phyloP scores from a whole-genome alignment of 768 basidiomycete genomes.

The Auricularia cornea region DNA sequence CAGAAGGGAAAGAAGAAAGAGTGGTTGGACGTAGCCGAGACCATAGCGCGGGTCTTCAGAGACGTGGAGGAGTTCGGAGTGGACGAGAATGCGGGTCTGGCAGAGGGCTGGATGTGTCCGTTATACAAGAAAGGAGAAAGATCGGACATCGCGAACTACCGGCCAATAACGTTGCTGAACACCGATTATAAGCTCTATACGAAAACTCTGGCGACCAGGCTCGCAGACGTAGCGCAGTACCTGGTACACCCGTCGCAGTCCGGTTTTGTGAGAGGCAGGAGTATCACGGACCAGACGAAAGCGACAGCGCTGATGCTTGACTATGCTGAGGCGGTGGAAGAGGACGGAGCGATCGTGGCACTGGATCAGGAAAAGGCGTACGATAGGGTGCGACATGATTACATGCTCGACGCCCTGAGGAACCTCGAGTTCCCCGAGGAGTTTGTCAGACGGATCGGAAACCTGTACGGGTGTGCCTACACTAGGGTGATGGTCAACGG shows the following conservation, averaged over 20 bases:
- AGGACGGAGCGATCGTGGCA: no score
- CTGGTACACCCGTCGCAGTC: conserved; percentile 12
- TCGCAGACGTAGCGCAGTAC: not conserved
- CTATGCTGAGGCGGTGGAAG: conserved; percentile 14
- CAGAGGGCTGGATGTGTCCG: no score
- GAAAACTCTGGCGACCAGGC: conserved; percentile 1
- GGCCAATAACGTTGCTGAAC: conserved; percentile 16
- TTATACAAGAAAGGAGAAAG: no score
- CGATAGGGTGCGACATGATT: no score
- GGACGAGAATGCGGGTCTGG: no score
- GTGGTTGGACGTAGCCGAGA: no score
- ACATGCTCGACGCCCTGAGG: conserved; percentile 8
- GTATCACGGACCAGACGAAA: conserved; percentile 20
- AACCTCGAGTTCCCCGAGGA: conserved; percentile 1
- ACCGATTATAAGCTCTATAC: conserved; percentile 18
- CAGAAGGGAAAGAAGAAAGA: no score
- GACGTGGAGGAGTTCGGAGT: no score
- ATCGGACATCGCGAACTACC: no score
- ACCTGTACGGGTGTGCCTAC: conserved; percentile 22
- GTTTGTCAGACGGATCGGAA: conserved; percentile 18
- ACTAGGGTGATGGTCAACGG: conserved; percentile 29
- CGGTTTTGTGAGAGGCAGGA: conserved; percentile 16
- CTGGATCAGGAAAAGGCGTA: no score
- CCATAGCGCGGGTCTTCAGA: no score
- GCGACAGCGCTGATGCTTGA: conserved; percentile 10